A percentile compares a stretch with the other conserved stretches of the same genome.
phyloP scores from a whole-genome alignment of 768 basidiomycete genomes.

The Lactarius pseudohatsudake region DNA sequence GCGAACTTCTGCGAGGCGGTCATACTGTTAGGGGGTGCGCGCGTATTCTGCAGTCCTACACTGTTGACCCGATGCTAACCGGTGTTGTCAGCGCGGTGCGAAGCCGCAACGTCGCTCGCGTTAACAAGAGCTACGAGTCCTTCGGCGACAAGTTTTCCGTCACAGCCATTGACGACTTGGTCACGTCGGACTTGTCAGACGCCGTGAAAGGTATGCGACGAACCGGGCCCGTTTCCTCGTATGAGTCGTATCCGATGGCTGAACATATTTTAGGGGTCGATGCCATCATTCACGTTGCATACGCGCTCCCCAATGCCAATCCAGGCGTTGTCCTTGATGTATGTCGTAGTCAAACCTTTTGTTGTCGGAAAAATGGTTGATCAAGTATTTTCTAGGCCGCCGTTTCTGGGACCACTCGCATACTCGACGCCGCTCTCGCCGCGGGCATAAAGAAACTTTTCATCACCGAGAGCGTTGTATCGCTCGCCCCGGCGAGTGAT shows the following conservation, averaged over 20 bases:
- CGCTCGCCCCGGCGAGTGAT: neutral
- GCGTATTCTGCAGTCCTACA: no score
- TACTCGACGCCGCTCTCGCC: slow-evolving; percentile 20
- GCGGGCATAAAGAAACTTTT: slow-evolving; percentile 21
- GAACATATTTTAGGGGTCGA: slow-evolving; percentile 20
- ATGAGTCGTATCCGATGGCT: no score
- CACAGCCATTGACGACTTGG: slow-evolving; percentile 29
- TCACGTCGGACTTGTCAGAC: slow-evolving; percentile 28
- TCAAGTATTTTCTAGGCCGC: slow-evolving; percentile 6
- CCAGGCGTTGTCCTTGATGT: slow-evolving; percentile 27
- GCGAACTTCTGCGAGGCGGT: slow-evolving; percentile 44
- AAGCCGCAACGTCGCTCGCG: slow-evolving; percentile 22
- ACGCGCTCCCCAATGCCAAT: slow-evolving; percentile 6
- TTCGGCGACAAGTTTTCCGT: slow-evolving; percentile 27
- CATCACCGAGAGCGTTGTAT: slow-evolving; percentile 19
- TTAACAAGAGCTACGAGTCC: slow-evolving; percentile 25
- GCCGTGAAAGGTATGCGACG: slow-evolving; percentile 29
- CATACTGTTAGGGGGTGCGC: slow-evolving; percentile 48
- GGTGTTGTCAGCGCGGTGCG: slow-evolving; percentile 28
- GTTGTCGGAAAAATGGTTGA: neutral
- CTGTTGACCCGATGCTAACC: neutral
- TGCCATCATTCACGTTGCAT: slow-evolving; percentile 25
- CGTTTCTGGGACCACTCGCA: slow-evolving; percentile 21
- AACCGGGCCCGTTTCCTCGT: no score
- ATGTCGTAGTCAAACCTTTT: neutral